Conservation (phyloP, 106 monocot genomes). For the Dendrobium chrysotoxum region DNA sequence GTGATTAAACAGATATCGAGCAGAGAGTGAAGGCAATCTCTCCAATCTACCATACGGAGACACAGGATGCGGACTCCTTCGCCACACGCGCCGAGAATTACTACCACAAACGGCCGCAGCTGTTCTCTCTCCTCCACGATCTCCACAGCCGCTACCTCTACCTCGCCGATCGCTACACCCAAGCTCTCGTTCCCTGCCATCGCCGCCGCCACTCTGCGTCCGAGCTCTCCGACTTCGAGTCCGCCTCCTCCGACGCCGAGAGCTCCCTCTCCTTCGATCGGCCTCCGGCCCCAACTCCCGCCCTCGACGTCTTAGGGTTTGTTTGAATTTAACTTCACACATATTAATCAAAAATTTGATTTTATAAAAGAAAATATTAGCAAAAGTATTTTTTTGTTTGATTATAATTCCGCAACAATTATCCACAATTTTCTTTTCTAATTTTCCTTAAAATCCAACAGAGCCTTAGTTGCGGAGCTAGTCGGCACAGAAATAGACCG, state of each 20-base stretch:
- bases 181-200: constrained; percentile 23
- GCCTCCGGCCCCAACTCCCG: neutral
- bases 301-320: neutral
- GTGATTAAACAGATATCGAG: constrained; percentile 47
- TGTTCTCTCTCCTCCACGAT: constrained; percentile 73
- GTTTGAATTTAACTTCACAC: constrained; percentile 14
- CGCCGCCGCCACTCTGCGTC: constrained; percentile 18
- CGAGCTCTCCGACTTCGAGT: constrained; percentile 15
- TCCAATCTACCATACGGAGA: constrained; percentile 15
- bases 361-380: too few relatives aligned
- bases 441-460: neutral
- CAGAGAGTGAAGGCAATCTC: constrained; percentile 50
- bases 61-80: constrained; percentile 52
- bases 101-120: constrained; percentile 82
- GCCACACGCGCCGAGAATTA: constrained; percentile 81
- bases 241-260: constrained; percentile 38
- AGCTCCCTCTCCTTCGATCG: constrained; percentile 66
- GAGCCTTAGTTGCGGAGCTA: constrained; percentile 37
- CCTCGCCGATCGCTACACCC: constrained; percentile 89
- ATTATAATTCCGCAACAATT: too few relatives aligned
- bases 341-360: neutral
- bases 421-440: too few relatives aligned
- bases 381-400: too few relatives aligned
- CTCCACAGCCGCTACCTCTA: constrained; percentile 80
- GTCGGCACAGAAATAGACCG: constrained; percentile 44